These are phyloP conservation scores for Fusarium virguliforme DNA, from an alignment of 2,329 filamentous ascomycete genomes.

Conservation along the genomic window DNA sequence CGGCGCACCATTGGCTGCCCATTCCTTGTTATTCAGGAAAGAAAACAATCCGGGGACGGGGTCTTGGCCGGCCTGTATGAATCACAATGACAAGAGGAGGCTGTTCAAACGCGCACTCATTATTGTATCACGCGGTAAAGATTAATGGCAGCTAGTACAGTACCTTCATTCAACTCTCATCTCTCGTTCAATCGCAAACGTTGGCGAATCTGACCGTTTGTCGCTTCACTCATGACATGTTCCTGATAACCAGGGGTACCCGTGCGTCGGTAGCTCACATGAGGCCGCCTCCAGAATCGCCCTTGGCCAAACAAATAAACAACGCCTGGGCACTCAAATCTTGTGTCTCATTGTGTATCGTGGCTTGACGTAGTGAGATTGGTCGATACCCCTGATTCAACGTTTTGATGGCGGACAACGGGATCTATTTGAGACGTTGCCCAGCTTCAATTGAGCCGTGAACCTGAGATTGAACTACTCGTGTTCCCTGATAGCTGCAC, in stretches of 20 bases:
- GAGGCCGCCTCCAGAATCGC: conserved; percentile 9
- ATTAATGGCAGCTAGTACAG: neutral
- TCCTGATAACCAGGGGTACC: conserved; percentile 21
- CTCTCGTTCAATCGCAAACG: neutral
- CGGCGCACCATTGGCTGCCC: conserved; percentile 26
- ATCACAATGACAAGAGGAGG: neutral
- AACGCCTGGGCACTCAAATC: neutral
- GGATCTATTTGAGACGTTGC: neutral
- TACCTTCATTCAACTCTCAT: neutral
- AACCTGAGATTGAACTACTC: neutral
- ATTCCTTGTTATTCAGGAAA: conserved; percentile 37
- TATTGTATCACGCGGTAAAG: neutral
- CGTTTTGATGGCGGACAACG: neutral
- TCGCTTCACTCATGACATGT: conserved; percentile 9
- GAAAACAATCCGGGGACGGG: conserved; percentile 14
- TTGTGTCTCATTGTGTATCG: neutral
- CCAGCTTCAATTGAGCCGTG: neutral
- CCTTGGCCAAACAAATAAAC: conserved; percentile 7
- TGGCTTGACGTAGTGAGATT: neutral
- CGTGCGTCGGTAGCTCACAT: conserved; percentile 17
- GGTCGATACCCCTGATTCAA: neutral
- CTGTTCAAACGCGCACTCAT: neutral
- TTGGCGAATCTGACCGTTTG: neutral
- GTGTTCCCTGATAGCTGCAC: neutral
- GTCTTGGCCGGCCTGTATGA: neutral